Percentiles rank a stretch among this genome's conserved stretches.
Evolutionary conservation across 371 early-diverging fungal genomes (phyloP).

Genomic region (Chytridium lagenaria): DNA sequence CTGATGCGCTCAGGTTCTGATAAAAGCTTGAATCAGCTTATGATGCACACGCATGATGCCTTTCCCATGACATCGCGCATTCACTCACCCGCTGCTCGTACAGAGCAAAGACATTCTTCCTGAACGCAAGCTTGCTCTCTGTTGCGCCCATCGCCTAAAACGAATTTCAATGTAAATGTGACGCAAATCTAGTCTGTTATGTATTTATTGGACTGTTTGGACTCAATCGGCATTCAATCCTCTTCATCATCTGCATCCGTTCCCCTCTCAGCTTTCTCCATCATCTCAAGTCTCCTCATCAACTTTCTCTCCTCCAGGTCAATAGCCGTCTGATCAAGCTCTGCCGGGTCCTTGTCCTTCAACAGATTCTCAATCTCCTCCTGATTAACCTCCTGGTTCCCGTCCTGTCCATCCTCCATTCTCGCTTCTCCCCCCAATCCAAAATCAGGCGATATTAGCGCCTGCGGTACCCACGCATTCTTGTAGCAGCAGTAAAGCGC

Average conservation of each 20-base stretch:
- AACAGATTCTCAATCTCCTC: constrained; percentile 34
- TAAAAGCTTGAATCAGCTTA: no score
- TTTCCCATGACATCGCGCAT: no score
- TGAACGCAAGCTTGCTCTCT: constrained; percentile 86
- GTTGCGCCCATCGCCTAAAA: constrained; percentile 90
- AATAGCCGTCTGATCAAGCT: constrained; percentile 34
- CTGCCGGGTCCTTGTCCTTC: not conserved
- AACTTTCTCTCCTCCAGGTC: constrained; percentile 43
- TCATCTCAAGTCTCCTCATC: constrained; percentile 20
- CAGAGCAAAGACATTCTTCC: constrained; percentile 75
- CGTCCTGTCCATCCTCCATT: constrained; percentile 15
- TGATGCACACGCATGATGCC: no score
- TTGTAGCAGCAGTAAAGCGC: constrained; percentile 37
- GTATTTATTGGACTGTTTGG: no score
- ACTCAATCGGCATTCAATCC: no score
- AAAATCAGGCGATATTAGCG: constrained; percentile 43
- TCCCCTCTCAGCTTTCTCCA: not conserved
- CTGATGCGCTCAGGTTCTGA: constrained; percentile 34
- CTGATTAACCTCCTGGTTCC: constrained; percentile 30
- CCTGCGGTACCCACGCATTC: constrained; percentile 48
- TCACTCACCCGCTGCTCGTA: constrained; percentile 71
- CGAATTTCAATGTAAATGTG: no score
- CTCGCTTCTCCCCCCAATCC: constrained; percentile 14
- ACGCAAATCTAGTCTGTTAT: no score
- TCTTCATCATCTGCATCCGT: not conserved